Conservation (phyloP, 768 basidiomycete genomes). For the Tulasnella sp. region DNA sequence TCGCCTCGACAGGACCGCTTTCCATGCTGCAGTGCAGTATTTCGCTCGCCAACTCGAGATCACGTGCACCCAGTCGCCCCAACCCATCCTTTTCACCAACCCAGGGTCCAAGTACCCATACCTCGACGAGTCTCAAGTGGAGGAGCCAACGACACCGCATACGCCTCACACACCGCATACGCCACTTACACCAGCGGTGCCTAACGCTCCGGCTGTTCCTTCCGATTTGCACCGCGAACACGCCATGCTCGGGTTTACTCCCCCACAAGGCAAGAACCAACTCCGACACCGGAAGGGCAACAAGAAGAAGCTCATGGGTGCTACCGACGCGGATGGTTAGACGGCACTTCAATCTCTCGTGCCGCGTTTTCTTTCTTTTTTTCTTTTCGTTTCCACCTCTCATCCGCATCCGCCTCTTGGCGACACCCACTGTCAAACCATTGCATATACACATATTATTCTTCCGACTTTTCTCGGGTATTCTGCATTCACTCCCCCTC, state of each 20-base stretch:
- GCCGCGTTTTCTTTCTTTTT: background rate
- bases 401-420: background rate
- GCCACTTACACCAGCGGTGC: background rate
- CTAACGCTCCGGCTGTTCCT: background rate
- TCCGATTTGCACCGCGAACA: constrained; percentile 24
- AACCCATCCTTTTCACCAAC: constrained; percentile 50
- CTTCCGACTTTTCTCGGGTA: background rate
- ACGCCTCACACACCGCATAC: constrained; percentile 1
- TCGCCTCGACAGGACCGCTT: constrained; percentile 49
- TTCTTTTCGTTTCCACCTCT: background rate
- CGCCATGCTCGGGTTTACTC: constrained; percentile 47
- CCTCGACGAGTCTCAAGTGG: constrained; percentile 21
- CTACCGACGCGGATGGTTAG: constrained; percentile 12
- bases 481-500: background rate
- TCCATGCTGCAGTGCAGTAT: constrained; percentile 71
- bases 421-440: background rate
- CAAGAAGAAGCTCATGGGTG: constrained; percentile 35
- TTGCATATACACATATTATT: background rate
- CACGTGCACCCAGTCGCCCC: constrained; percentile 52
- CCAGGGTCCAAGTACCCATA: constrained; percentile 6
- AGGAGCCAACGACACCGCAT: constrained; percentile 17
- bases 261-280: constrained; percentile 39
- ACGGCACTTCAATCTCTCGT: background rate
- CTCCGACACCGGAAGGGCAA: constrained; percentile 37
- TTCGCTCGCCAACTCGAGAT: constrained; percentile 70